phyloP scores from a whole-genome alignment of 2,329 filamentous ascomycete species.

The Aspergillus persii region DNA sequence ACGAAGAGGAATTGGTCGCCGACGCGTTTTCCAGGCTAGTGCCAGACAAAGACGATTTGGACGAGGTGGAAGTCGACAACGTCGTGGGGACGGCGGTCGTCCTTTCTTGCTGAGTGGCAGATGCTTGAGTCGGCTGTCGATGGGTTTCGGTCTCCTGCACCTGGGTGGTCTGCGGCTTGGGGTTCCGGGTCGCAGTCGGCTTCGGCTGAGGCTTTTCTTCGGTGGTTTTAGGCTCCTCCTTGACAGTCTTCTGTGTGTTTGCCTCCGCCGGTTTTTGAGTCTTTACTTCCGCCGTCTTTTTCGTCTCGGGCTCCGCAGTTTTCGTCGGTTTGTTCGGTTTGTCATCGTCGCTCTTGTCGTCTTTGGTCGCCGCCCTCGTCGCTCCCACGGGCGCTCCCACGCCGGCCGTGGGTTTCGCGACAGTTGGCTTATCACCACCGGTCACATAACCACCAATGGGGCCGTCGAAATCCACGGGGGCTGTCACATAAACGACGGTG shows the following conservation, averaged over 20 bases:
- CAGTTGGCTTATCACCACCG: slow-evolving; percentile 13
- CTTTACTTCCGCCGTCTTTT: slow-evolving; percentile 12
- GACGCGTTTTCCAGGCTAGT: slow-evolving; percentile 19
- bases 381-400: slow-evolving; percentile 30
- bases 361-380: slow-evolving; percentile 4
- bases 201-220: slow-evolving; percentile 6
- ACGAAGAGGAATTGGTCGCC: slow-evolving; percentile 10
- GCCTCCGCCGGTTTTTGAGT: slow-evolving; percentile 3
- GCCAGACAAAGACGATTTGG: slow-evolving; percentile 22
- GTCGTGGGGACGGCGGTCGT: slow-evolving; percentile 5
- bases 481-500: slow-evolving; percentile 52
- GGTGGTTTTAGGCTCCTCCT: slow-evolving; percentile 15
- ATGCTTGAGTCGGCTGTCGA: slow-evolving; percentile 5
- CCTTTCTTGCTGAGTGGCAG: slow-evolving; percentile 15
- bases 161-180: slow-evolving; percentile 10
- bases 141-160: slow-evolving; percentile 1
- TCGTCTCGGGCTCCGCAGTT: neutral
- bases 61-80: slow-evolving; percentile 21
- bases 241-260: slow-evolving; percentile 2
- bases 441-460: slow-evolving; percentile 51
- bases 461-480: slow-evolving; percentile 52
- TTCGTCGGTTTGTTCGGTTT: slow-evolving; percentile 6
- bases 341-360: slow-evolving; percentile 1
- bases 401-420: slow-evolving; percentile 19
- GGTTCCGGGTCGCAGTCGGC: slow-evolving; percentile 1